Evolutionary conservation across 2,329 filamentous ascomycete genomes (phyloP).

Genomic region (Dendryphion nanum): DNA sequence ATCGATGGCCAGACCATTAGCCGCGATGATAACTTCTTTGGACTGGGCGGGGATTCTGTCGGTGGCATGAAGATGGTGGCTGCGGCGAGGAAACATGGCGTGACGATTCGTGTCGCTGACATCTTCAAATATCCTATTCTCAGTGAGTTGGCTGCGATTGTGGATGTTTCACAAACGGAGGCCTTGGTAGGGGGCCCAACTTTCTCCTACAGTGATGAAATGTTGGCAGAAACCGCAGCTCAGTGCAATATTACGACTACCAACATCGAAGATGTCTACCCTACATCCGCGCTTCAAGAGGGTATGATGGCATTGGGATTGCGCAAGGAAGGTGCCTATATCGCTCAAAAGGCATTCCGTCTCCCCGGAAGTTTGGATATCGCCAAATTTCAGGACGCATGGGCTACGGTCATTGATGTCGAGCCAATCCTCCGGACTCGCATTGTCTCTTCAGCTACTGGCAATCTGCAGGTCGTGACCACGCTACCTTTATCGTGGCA

Average conservation of each 20-base stretch:
- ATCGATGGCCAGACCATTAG: conserved; percentile 17
- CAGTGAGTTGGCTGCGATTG: conserved; percentile 51
- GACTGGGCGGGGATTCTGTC: conserved; percentile 41
- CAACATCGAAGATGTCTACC: conserved; percentile 14
- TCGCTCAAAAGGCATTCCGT: conserved; percentile 33
- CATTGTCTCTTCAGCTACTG: conserved; percentile 5
- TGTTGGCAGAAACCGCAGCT: conserved; percentile 6
- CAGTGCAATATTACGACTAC: conserved; percentile 6
- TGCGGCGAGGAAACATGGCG: neutral
- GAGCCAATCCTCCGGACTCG: conserved; percentile 47
- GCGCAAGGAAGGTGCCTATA: conserved; percentile 11
- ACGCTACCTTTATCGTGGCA: conserved; percentile 5
- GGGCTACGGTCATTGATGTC: conserved; percentile 41
- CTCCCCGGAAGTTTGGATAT: conserved; percentile 8
- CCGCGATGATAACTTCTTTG: conserved; percentile 41
- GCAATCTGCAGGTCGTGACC: conserved; percentile 11
- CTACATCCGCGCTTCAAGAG: conserved; percentile 14
- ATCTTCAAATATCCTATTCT: conserved; percentile 1
- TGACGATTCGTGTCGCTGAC: neutral
- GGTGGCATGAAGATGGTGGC: conserved; percentile 7
- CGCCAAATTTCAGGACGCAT: conserved; percentile 38
- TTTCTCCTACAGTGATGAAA: neutral
- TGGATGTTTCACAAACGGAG: conserved; percentile 39
- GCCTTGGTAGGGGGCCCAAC: conserved; percentile 3
- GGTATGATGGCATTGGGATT: conserved; percentile 12